Evolutionary conservation across 352 stramenopile species (phyloP), one percentile per base, ranked within the genome.

Genomic region (Pythium dissotocum): DNA sequence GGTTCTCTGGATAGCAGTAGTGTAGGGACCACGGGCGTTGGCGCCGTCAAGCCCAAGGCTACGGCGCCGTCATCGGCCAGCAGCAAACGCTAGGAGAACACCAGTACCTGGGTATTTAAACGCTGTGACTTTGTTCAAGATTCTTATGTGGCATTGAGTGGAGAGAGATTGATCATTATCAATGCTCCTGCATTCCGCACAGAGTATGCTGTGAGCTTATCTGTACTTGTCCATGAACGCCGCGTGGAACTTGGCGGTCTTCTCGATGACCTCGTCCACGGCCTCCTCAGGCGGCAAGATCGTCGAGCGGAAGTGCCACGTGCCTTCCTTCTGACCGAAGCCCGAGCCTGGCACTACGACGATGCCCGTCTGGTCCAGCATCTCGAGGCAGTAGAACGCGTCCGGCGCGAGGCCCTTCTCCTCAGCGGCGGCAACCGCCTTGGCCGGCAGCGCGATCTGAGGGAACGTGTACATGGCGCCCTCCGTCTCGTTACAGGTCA

Each of bases 381-480:
- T 90, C 63, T 96, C 83, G 67, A 98, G 84, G 73, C 96, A 98
- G 86, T 99, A 99, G 67, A 99, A 93, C 21, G 93, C 96, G 73
- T 99, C 98, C 6, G 97, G 89, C 21, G 91, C 85, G 32, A 96
- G 71, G 8, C 89, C 93, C 6, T 73, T 71, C 35, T 82, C 64
- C 60, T 89, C 75, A 2, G 95, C 95, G 16, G 80, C 89, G 33
- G 88, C 87, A 40, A 98, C 84, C 1, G 88, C 90, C 71, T 93
- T 94, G 36, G 76, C 12, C 16, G 97, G 93, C 52, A 99, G 82
- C 49, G 90, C 86, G 59, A 99, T 89, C 53, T 83, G 84, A 13
- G 98, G 97, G 83, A 99, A 99, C 60, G 97, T 98, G 84, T 99
- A 99, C 94, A 99, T 98, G 6, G 98, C 94, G 54, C 98, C 98